Base-by-base conservation (phyloP, 345 rosid species). In the Carallia pectinifolia region DNA sequence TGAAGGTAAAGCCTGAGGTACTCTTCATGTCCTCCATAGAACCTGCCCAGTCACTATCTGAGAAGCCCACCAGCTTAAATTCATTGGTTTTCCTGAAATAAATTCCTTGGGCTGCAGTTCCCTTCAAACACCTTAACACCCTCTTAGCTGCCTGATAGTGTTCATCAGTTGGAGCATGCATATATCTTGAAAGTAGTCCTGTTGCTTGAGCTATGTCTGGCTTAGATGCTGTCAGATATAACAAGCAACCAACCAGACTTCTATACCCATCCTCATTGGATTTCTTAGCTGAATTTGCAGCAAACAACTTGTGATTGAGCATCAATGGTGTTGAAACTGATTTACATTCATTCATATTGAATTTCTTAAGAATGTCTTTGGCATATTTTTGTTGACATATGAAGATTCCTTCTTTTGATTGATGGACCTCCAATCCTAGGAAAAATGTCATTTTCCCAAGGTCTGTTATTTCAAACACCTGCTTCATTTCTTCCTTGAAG, bases 1-100 rank as follows among this genome's bases (percentile, higher is more conserved):
- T 56, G 4, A 68, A 58, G 8, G 4, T 15, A 6, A 13, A 68
- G 0, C 56, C 18, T 15, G 8, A 27, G 12, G 53, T 68, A 30
- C 55, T 68, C 10, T 30, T 68, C 29, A 40, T 68, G 12, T 68
- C 71, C 39, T 68, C 37, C 2, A 23, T 6, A 8, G 62, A 55
- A 17, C 62, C 38, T 54, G 10, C 71, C 27, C 62, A 67, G 13
- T 56, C 53, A 1, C 12, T 19, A 6, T 9, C 29, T 18, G 0
- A 54, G 23, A 54, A 6, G n/a, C 29, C 30, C 8, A n/a, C 6
- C n/a, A 54, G 58, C 9, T 3, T n/a, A 6, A 54, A 2, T 27
- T 54, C 27, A 19, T n/a, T 9, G 2, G 10, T 12, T 0, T 54
- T 54, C 9, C 1, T 10, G 27, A 54, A 54, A 9, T n/a, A 6